These are phyloP conservation scores for Apostasia ramifera DNA, from an alignment of 106 monocot genomes.

Conservation along the genomic window DNA sequence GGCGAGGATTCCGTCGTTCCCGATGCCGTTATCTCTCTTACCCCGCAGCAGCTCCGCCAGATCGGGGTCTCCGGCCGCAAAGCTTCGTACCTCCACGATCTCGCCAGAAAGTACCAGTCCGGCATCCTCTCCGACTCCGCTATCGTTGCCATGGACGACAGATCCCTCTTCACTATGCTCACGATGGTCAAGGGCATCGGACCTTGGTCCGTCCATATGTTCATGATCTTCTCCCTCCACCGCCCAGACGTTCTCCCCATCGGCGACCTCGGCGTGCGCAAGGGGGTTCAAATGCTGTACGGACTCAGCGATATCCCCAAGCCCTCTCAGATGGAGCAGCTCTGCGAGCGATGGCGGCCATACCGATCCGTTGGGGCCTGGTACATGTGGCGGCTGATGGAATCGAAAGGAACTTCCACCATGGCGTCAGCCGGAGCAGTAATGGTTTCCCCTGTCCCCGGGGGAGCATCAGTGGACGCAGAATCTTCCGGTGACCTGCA, in stretches of 20 bases:
- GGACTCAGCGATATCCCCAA: slow-evolving; percentile 49
- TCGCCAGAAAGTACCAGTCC: slow-evolving; percentile 56
- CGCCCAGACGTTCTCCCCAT: slow-evolving; percentile 85
- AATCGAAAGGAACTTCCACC: slow-evolving; percentile 29
- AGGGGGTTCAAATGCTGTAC: slow-evolving; percentile 76
- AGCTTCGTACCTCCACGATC: slow-evolving; percentile 71
- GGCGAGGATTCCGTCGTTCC: slow-evolving; percentile 52
- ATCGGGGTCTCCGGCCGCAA: slow-evolving; percentile 79
- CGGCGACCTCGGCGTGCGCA: slow-evolving; percentile 68
- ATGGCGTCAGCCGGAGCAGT: slow-evolving; percentile 9
- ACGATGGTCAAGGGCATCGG: slow-evolving; percentile 93
- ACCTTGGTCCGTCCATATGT: slow-evolving; percentile 95
- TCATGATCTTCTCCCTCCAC: slow-evolving; percentile 92
- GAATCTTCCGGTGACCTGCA: neutral
- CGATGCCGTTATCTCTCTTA: slow-evolving; percentile 44
- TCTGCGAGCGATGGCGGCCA: slow-evolving; percentile 65
- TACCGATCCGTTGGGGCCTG: slow-evolving; percentile 73
- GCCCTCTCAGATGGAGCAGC: slow-evolving; percentile 72
- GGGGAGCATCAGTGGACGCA: neutral
- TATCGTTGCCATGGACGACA: slow-evolving; percentile 69
- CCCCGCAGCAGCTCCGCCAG: slow-evolving; percentile 64
- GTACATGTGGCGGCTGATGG: slow-evolving; percentile 83
- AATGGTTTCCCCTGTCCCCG: neutral
- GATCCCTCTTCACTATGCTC: slow-evolving; percentile 72
- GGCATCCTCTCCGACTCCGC: slow-evolving; percentile 64